Base-by-base conservation (phyloP, 164 flowering plant species). In the Macadamia integrifolia region DNA sequence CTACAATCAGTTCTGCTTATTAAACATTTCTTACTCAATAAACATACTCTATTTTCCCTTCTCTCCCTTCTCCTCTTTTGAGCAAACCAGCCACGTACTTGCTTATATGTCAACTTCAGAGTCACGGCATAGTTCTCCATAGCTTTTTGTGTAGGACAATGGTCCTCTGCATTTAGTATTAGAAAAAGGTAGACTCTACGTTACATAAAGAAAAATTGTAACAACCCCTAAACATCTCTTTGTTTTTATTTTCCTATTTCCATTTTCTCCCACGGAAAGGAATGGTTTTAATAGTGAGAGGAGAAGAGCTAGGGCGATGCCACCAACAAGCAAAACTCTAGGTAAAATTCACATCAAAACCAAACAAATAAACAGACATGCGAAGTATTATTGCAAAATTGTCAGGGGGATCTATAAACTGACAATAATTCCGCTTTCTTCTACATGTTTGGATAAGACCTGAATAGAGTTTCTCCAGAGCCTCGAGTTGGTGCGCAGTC, bases 51-150 rank as follows among this genome's bases (percentile, higher is more conserved):
- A 58, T 49, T 49, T 53, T 72, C 77, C 58, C 44, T 72, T 72
- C 80, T 86, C 11, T 83, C 86, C 72, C 78, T 84, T 78, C 85
- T 79, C 69, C 93, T 76, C 78, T 80, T 82, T 67, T 85, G 86
- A 68, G 71, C 58, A 76, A 86, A 88, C 93, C 93, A 86, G 23
- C 81, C 75, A 30, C 77, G 80, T 11, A 88, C 85, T 71, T 88
- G 89, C 80, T 86, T 79, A 70, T 60, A 80, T 42, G 85, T 88
- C 73, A 86, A 79, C 61, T 76, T 81, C 66, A 86, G 74, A 32
- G 71, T 69, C 18, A 50, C 57, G 17, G 90, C 86, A 75, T 74
- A 78, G 8, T 77, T 76, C 63, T 85, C 79, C 83, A 88, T 71
- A 6, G 70, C 77, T 48, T 49, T 31, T 56, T 72, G 80, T 0